These are phyloP conservation scores for Ehretia macrophylla DNA, from an alignment of 257 asterid genomes.

Conservation along the genomic window DNA sequence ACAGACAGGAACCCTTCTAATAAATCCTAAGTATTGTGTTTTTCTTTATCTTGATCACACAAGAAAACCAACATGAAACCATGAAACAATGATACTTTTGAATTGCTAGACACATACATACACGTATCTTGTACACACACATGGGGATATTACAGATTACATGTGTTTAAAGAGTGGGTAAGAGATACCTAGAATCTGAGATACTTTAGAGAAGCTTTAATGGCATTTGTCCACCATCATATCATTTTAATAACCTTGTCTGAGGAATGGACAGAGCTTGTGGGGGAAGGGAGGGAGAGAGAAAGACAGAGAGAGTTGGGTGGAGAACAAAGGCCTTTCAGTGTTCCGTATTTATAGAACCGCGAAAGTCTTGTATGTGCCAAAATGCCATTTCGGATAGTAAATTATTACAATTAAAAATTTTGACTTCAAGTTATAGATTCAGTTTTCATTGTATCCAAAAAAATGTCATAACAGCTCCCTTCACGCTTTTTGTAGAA, in stretches of 20 bases:
- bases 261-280: conserved; percentile 7
- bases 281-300: background rate
- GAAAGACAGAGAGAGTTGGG: background rate
- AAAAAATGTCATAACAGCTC: too few species aligned
- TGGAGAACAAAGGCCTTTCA: background rate
- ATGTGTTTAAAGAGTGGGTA: background rate
- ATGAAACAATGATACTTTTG: too few species aligned
- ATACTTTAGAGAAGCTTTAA: conserved; percentile 11
- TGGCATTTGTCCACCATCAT: conserved; percentile 4
- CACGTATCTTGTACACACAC: background rate
- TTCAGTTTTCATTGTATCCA: too few species aligned
- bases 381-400: background rate
- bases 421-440: too few species aligned
- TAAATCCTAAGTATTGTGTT: background rate
- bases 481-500: too few species aligned
- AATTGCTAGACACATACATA: too few species aligned
- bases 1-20: background rate
- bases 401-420: too few species aligned
- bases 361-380: background rate
- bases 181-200: conserved; percentile 23
- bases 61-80: too few species aligned
- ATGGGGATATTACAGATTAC: background rate
- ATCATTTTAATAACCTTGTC: background rate
- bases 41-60: background rate
- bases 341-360: conserved; percentile 23